Percentiles rank a stretch among this genome's conserved stretches.
Evolutionary conservation across 148 eudicot species (phyloP).

Genomic region (Agrostemma githago): DNA sequence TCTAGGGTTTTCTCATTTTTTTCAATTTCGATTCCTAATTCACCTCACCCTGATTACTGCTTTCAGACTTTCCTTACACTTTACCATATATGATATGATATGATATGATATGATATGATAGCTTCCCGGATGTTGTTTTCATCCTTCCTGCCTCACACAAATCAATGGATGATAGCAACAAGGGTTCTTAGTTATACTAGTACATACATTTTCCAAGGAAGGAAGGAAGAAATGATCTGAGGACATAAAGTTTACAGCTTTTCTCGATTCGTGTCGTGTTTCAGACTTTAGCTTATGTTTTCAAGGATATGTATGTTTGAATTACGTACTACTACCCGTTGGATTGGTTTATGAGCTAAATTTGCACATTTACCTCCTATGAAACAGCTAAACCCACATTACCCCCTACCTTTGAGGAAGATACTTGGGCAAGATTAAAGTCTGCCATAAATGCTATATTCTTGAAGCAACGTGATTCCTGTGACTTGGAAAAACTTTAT

Average conservation of each 20-base stretch:
- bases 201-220: not conserved
- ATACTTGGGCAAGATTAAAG: conserved; percentile 82
- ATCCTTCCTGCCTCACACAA: too few relatives aligned
- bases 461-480: conserved; percentile 84
- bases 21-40: not conserved
- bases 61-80: too few relatives aligned
- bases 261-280: not conserved
- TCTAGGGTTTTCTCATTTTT: conserved; percentile 28
- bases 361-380: conserved; percentile 1
- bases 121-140: too few relatives aligned
- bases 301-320: not conserved
- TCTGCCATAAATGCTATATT: conserved; percentile 91
- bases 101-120: too few relatives aligned
- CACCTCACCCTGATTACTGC: too few relatives aligned
- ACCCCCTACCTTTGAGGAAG: conserved; percentile 84
- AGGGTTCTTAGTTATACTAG: too few relatives aligned
- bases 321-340: too few relatives aligned
- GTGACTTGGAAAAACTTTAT: conserved; percentile 88
- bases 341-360: too few relatives aligned
- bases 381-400: conserved; percentile 74
- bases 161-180: too few relatives aligned
- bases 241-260: not conserved
- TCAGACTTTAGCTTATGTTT: not conserved
- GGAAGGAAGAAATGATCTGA: not conserved
- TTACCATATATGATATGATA: too few relatives aligned